Conservation (phyloP, 805 yeast genomes). For the Candida chauliodis region DNA sequence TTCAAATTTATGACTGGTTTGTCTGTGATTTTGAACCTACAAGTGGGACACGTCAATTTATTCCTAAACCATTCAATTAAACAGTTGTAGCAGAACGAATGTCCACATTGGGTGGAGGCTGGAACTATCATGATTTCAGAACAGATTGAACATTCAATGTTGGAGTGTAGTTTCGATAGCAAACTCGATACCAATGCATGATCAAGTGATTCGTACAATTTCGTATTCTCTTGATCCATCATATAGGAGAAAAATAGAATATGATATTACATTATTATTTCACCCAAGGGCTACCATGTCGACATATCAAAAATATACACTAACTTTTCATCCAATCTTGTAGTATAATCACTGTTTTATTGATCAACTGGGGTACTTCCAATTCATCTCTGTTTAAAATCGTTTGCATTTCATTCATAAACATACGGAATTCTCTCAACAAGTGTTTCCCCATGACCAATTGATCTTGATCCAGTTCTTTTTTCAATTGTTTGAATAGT, state of each 20-base stretch:
- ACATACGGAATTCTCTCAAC: constrained; percentile 20
- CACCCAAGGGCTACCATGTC: no score
- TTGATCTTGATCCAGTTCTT: background rate
- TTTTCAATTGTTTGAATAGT: constrained; percentile 1
- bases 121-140: constrained; percentile 69
- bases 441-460: constrained; percentile 1
- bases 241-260: no score
- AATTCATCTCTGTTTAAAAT: constrained; percentile 30
- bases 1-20: constrained; percentile 54
- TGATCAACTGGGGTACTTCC: constrained; percentile 20
- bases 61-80: constrained; percentile 58
- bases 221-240: constrained; percentile 4
- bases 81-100: constrained; percentile 67
- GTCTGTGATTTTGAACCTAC: constrained; percentile 47
- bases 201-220: constrained; percentile 14
- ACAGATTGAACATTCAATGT: constrained; percentile 60
- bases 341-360: constrained; percentile 21
- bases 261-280: no score
- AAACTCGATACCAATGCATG: constrained; percentile 17
- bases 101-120: constrained; percentile 64
- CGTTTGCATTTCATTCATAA: constrained; percentile 33
- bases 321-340: constrained; percentile 26
- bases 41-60: constrained; percentile 64
- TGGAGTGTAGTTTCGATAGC: constrained; percentile 23
- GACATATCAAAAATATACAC: no score